These are phyloP conservation scores for Chaetoscypha palmicola DNA, from an alignment of 2,329 filamentous ascomycete genomes.

Conservation along the genomic window DNA sequence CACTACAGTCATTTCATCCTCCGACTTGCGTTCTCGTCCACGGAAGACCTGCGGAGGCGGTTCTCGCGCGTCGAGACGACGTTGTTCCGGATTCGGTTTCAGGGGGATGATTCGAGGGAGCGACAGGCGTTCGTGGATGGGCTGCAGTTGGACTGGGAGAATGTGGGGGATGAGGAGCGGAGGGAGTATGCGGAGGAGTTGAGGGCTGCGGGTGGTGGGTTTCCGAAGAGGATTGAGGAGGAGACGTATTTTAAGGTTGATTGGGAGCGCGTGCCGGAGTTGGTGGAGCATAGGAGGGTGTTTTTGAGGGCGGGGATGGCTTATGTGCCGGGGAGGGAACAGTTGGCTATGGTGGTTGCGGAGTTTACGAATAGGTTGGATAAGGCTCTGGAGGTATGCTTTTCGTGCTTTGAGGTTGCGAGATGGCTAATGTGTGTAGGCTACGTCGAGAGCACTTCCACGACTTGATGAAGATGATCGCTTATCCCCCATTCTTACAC, in stretches of 20 bases:
- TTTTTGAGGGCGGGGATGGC: constrained; percentile 76
- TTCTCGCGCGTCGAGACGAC: constrained; percentile 83
- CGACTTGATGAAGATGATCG: constrained; percentile 95
- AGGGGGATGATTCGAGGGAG: constrained; percentile 68
- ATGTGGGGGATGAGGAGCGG: constrained; percentile 74
- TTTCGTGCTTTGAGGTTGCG: background rate
- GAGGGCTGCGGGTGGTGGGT: constrained; percentile 29
- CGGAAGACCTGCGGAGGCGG: constrained; percentile 79
- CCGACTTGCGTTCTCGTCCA: constrained; percentile 82
- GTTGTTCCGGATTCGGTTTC: constrained; percentile 78
- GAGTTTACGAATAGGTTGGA: constrained; percentile 80
- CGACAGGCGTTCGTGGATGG: constrained; percentile 67
- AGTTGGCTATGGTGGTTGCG: constrained; percentile 79
- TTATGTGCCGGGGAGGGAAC: constrained; percentile 81
- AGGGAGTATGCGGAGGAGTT: constrained; percentile 31
- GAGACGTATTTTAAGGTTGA: constrained; percentile 95
- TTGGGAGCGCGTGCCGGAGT: constrained; percentile 85
- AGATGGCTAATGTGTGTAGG: constrained; percentile 36
- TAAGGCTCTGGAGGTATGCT: constrained; percentile 66
- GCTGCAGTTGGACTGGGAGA: constrained; percentile 78
- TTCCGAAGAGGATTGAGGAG: constrained; percentile 53
- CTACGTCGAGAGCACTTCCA: constrained; percentile 85
- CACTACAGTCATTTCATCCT: constrained; percentile 98
- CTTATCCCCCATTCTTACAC: constrained; percentile 64
- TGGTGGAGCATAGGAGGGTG: constrained; percentile 74